These are phyloP conservation scores for Sphaerostilbella broomeana DNA, from an alignment of 2,329 filamentous ascomycete genomes.

Conservation along the genomic window DNA sequence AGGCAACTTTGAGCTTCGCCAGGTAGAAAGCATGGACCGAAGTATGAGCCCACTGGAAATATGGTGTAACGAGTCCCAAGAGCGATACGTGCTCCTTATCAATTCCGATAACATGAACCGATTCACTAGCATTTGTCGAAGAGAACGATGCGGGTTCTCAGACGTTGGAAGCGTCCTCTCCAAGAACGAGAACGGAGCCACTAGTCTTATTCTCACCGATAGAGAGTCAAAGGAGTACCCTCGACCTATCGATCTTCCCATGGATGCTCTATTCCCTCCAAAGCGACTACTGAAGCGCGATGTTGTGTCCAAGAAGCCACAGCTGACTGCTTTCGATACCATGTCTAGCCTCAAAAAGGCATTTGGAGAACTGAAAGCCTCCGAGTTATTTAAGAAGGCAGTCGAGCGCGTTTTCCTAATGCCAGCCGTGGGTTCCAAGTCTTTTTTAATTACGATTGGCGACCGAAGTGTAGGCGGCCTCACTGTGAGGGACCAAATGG, in stretches of 20 bases:
- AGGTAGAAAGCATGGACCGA: constrained; percentile 82
- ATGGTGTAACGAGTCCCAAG: constrained; percentile 96
- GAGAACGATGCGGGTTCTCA: constrained; percentile 89
- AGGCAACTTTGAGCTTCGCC: constrained; percentile 87
- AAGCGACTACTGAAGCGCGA: constrained; percentile 72
- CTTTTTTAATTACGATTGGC: constrained; percentile 93
- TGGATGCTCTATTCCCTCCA: constrained; percentile 83
- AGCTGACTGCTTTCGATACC: constrained; percentile 66
- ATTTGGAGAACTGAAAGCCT: constrained; percentile 47
- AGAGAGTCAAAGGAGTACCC: constrained; percentile 68
- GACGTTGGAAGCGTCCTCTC: constrained; percentile 74
- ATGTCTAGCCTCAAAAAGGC: constrained; percentile 57
- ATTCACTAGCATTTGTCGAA: constrained; percentile 62
- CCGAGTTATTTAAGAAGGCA: constrained; percentile 55
- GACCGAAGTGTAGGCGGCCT: constrained; percentile 89
- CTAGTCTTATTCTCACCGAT: constrained; percentile 74
- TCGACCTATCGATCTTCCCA: constrained; percentile 79
- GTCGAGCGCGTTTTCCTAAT: constrained; percentile 75
- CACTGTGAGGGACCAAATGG: constrained; percentile 86
- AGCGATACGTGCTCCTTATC: constrained; percentile 88
- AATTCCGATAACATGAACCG: constrained; percentile 72
- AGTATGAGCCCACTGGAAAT: constrained; percentile 95
- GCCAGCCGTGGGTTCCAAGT: constrained; percentile 91
- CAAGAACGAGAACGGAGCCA: constrained; percentile 54
- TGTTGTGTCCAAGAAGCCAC: constrained; percentile 62